Evolutionary conservation across 768 basidiomycete species (phyloP).

Genomic region (Mrakia gelida): DNA sequence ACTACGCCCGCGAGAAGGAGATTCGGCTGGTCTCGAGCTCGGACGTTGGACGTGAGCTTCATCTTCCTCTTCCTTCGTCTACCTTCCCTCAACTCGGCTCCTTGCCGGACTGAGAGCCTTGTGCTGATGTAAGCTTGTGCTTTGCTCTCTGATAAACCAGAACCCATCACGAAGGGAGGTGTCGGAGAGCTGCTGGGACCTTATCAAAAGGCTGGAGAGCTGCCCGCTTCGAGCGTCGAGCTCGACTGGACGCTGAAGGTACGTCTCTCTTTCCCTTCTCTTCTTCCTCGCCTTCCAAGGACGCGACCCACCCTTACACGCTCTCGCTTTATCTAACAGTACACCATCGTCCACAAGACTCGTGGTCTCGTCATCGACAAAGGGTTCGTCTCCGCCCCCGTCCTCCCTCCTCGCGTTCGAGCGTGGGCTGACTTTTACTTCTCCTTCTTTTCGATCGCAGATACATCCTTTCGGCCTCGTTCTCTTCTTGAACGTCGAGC

Average conservation of each 20-base stretch:
- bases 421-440: background rate
- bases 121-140: background rate
- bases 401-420: background rate
- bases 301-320: background rate
- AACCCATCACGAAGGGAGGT: background rate
- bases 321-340: background rate
- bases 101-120: background rate
- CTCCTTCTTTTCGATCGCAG: background rate
- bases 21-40: conserved; percentile 14
- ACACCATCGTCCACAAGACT: conserved; percentile 29
- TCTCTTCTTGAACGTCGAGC: background rate
- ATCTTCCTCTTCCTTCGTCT: background rate
- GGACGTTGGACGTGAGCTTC: conserved; percentile 13
- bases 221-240: background rate
- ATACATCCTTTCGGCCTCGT: conserved; percentile 21
- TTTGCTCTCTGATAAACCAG: background rate
- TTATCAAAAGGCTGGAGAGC: background rate
- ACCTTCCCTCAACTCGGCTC: no score
- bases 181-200: conserved; percentile 7
- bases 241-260: conserved; percentile 26
- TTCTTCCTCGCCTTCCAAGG: background rate
- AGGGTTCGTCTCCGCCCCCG: background rate
- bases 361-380: conserved; percentile 28
- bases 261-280: background rate
- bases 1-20: conserved; percentile 12